Base-by-base conservation (phyloP, 2,329 filamentous ascomycete species). In the Cordyceps fumosorosea region DNA sequence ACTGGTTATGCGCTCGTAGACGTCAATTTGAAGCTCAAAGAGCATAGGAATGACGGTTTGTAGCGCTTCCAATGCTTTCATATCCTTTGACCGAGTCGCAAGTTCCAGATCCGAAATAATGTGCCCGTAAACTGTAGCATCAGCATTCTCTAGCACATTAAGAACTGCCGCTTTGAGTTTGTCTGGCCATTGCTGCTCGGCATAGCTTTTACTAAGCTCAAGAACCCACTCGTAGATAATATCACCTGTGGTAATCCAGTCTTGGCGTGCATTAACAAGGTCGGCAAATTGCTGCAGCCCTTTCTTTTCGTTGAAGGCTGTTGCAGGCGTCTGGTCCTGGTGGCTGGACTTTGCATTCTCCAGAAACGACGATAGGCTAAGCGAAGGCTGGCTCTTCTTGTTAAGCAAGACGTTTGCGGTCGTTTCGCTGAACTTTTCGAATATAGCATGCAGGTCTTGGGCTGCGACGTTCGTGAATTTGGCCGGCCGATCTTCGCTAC, bases 21-120 rank as follows among this genome's bases (percentile, higher is more conserved):
- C 79, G 64, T 87, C 84, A 11, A 87, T 75, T 63, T 86, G 82
- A 5, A 87, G 76, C 67, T 88, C 85, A 56, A 86, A 84, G 1
- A 86, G 70, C 78, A 85, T 86, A 58, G 85, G 80, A 2, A 82
- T 74, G 5, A 85, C 74, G 1, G 70, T 69, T 62, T 80, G 77
- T 6, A 83, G 66, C 12, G 73, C 71, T 2, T 66, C 64, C 5
- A 56, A 20, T 32, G 40, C 34, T 18, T 62, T 51, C 5, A 34
- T n/a, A 10, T 37, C 52, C 24, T 44, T 50, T 45, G 59, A 6
- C 7, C 42, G 44, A 22, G 14, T 26, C 4, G 52, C 59, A 16
- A 77, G 64, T 22, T 72, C 69, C 47, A 83, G 70, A 32, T 82
- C 79, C 26, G 77, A 70, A 2, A 74, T 69, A 22, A 83, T 72